Conservation (phyloP, 352 stramenopile genomes). For the Saprolegnia parasitica region DNA sequence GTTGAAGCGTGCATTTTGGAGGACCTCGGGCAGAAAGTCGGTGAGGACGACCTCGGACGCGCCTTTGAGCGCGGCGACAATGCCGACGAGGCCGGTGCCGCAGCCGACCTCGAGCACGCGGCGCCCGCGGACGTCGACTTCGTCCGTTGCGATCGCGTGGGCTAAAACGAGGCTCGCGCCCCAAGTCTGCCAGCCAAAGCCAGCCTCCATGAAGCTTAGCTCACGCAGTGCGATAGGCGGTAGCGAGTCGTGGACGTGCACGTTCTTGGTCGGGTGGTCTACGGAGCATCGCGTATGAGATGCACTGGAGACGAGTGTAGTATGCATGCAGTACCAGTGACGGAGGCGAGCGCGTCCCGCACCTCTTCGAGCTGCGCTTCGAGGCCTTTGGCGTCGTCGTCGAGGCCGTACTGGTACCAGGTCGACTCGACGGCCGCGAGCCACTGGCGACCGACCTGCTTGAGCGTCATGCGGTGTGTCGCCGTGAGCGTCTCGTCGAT, state of each 20-base stretch:
- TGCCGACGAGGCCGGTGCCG: conserved; percentile 79
- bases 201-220: neutral
- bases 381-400: neutral
- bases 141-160: neutral
- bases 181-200: neutral
- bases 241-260: neutral
- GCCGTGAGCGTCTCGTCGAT: neutral
- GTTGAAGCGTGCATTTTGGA: neutral
- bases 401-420: neutral
- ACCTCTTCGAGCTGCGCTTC: neutral
- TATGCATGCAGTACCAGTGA: neutral
- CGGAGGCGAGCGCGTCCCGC: neutral
- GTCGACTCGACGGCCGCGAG: neutral
- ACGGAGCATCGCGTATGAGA: neutral
- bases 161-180: neutral
- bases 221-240: neutral
- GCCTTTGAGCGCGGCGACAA: conserved; percentile 69
- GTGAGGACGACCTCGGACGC: conserved; percentile 72
- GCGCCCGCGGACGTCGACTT: conserved; percentile 33
- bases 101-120: conserved; percentile 79
- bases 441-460: neutral
- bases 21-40: conserved; percentile 43
- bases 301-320: too few species aligned
- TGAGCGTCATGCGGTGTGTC: neutral
- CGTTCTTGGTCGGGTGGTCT: neutral